A percentile compares a stretch with the other conserved stretches of the same genome.
Evolutionary conservation across 164 flowering plant species (phyloP).

Genomic region (Sextonia rubra): DNA sequence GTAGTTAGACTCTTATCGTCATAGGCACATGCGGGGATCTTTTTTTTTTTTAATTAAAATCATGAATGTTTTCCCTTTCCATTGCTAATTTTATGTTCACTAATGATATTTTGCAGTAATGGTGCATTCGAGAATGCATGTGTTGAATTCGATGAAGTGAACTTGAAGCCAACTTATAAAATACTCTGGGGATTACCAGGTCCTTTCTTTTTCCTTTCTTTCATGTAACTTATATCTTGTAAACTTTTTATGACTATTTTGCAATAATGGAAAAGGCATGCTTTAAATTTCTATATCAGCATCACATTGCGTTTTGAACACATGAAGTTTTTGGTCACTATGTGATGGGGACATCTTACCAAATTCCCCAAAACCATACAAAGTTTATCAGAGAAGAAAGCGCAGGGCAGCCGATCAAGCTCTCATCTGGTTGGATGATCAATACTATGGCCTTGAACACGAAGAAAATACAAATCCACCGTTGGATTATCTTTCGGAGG

Average conservation of each 20-base stretch:
- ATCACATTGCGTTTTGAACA: neutral
- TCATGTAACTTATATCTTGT: neutral
- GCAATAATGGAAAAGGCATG: neutral
- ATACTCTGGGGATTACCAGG: constrained; percentile 98
- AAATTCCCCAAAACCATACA: no score
- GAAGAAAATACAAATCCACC: no score
- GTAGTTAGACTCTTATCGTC: no score
- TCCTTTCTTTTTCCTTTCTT: constrained; percentile 16
- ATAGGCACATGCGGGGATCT: neutral
- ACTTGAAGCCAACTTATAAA: constrained; percentile 85
- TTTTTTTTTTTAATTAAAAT: neutral
- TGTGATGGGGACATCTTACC: no score
- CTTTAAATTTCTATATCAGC: neutral
- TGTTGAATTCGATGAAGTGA: constrained; percentile 92
- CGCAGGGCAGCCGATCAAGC: no score
- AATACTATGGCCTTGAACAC: no score
- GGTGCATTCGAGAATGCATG: constrained; percentile 86
- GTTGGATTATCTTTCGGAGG: no score
- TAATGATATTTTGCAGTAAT: constrained; percentile 42
- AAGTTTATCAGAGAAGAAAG: no score
- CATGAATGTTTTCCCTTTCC: neutral
- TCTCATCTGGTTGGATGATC: no score
- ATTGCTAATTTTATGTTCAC: constrained; percentile 6
- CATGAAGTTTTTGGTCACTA: no score
- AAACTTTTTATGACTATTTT: neutral